Evolutionary conservation across 164 flowering plant genomes (phyloP), one percentile per base, ranked within the genome.

Genomic region (Tinospora cordifolia): DNA sequence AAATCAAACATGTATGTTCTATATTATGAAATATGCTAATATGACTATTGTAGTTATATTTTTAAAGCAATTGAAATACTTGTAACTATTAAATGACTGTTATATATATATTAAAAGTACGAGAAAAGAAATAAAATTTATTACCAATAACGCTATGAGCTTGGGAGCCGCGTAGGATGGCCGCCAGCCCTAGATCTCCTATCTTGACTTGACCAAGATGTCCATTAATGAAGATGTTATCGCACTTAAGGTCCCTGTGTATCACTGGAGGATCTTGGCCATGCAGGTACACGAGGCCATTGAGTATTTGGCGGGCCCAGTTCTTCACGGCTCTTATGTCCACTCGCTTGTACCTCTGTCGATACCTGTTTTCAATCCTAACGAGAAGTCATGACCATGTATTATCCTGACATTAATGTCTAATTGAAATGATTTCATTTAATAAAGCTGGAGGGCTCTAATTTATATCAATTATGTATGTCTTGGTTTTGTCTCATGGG

Each of bases 231-330:
- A 93, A 93, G 66, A 93, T 88, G 75, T 93, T 93, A 62, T 93
- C 98, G 51, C 98, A 94, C 76, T 94, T 94, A 73, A 94, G 92
- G 74, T 94, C 97, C 74, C 98, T 86, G 70, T 93, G 98, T 22
- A 93, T 93, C 68, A 93, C 89, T 0, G 98, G 98, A 30, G 96
- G 97, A 69, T 87, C 90, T 62, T 85, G 97, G 34, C 82, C 76
- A 41, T 94, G 98, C 60, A 94, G 75, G 71, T 90, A 86, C 22
- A 82, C 87, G 27, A 94, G 90, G 36, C 97, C 98, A 6, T 72
- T 72, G 0, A 94, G 85, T 68, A 94, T 90, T 75, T 94, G 98
- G 34, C 93, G 82, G 0, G 89, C 90, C 98, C 98, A 94, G 62
- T 81, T 86, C 83, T 91, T 91, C 0, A 94, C 77, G 2, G 90